A percentile compares a stretch with the other conserved stretches of the same genome.
phyloP scores from a whole-genome alignment of 2,329 filamentous ascomycete genomes.

The Aspergillus tubingensis region DNA sequence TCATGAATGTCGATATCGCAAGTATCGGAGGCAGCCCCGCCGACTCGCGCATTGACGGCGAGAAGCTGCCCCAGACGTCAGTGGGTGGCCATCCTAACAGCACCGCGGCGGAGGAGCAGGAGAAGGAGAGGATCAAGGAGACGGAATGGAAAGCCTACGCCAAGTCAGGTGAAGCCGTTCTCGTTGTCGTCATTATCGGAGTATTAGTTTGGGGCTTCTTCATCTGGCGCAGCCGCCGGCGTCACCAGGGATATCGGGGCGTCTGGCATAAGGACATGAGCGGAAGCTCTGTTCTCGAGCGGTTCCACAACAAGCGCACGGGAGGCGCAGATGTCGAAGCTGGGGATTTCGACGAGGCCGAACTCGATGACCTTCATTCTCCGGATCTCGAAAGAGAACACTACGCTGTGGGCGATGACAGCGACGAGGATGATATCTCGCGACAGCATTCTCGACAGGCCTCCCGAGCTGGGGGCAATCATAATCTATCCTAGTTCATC shows the following conservation, averaged over 20 bases:
- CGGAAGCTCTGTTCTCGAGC: constrained; percentile 47
- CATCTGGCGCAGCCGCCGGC: constrained; percentile 59
- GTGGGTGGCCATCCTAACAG: constrained; percentile 73
- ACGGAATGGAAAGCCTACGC: constrained; percentile 89
- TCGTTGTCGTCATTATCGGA: constrained; percentile 76
- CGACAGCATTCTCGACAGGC: constrained; percentile 14
- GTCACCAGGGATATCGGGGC: constrained; percentile 46
- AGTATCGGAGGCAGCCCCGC: constrained; percentile 79
- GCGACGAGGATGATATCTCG: constrained; percentile 38
- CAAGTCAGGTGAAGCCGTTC: constrained; percentile 80
- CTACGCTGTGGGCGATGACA: constrained; percentile 54
- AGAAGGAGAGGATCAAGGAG: constrained; percentile 73
- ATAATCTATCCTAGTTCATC: constrained; percentile 11
- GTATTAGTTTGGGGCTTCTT: constrained; percentile 74
- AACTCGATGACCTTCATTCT: constrained; percentile 57
- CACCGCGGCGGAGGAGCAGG: constrained; percentile 66
- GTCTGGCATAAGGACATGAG: constrained; percentile 49
- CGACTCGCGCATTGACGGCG: constrained; percentile 80
- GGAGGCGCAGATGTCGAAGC: constrained; percentile 58
- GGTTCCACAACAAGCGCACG: constrained; percentile 48
- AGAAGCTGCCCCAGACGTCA: constrained; percentile 75
- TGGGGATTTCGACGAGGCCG: constrained; percentile 63
- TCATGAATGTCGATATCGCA: constrained; percentile 89
- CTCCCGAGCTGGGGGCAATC: constrained; percentile 7
- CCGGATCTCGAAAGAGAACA: constrained; percentile 38